These are phyloP conservation scores for Fraxinus sp. DNA, from an alignment of 305 asterid genomes.

Conservation along the genomic window DNA sequence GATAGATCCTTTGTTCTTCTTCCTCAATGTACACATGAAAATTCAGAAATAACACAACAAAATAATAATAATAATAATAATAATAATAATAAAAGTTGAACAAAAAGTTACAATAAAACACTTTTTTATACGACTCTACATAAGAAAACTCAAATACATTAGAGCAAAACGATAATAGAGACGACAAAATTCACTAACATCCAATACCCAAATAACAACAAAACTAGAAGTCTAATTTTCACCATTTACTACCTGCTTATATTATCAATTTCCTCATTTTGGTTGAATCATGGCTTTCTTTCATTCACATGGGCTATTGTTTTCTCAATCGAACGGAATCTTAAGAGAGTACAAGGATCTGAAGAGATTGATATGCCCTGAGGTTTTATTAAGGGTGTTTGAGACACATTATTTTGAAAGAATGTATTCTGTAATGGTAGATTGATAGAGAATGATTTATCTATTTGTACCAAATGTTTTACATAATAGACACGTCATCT, in stretches of 20 bases:
- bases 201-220: background rate
- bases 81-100: no score
- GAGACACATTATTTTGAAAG: no score
- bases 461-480: no score
- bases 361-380: background rate
- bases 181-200: background rate
- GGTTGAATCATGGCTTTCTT: background rate
- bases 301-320: background rate
- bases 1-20: background rate
- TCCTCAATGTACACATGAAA: background rate
- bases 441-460: no score
- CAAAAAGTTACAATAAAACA: background rate
- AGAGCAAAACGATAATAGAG: background rate
- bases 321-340: background rate
- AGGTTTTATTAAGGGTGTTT: no score
- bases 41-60: background rate
- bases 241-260: background rate
- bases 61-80: no score
- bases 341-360: background rate
- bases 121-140: background rate
- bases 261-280: background rate
- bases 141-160: background rate
- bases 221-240: background rate
- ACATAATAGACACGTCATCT: no score
- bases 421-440: no score